Evolutionary conservation across 805 yeast genomes (phyloP).

Genomic region (Ogataea chonburiensis): DNA sequence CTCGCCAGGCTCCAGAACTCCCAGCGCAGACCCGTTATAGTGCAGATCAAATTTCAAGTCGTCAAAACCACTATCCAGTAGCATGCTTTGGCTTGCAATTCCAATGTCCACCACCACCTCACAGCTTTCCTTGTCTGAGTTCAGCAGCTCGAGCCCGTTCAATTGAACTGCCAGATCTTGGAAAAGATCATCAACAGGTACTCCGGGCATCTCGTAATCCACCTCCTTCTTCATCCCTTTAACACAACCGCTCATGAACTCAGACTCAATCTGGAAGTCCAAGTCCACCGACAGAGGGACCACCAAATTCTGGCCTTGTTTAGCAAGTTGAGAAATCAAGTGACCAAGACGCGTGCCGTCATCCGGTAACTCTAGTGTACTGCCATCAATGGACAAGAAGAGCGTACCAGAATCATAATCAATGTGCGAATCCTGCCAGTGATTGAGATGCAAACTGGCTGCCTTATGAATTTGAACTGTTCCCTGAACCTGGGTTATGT

Average conservation of each 20-base stretch:
- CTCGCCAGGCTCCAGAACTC: slow-evolving; percentile 28
- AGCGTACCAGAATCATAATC: slow-evolving; percentile 14
- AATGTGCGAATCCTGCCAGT: slow-evolving; percentile 22
- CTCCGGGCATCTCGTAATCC: slow-evolving; percentile 2
- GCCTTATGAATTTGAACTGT: background rate
- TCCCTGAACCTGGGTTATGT: slow-evolving; percentile 1
- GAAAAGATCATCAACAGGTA: slow-evolving; percentile 4
- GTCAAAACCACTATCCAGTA: slow-evolving; percentile 29
- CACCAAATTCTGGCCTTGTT: slow-evolving; percentile 9
- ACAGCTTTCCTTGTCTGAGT: slow-evolving; percentile 28
- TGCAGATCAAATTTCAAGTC: slow-evolving; percentile 18
- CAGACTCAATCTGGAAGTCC: slow-evolving; percentile 25
- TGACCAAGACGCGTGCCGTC: too few species aligned
- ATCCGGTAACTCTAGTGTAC: slow-evolving; percentile 9
- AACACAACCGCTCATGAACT: slow-evolving; percentile 23
- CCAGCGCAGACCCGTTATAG: slow-evolving; percentile 38
- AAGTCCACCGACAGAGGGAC: slow-evolving; percentile 10
- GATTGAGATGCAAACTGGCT: slow-evolving; percentile 8
- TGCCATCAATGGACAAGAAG: slow-evolving; percentile 8
- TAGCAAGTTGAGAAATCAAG: too few species aligned
- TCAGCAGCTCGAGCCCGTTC: slow-evolving; percentile 23
- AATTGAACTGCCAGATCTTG: slow-evolving; percentile 11
- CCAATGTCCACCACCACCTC: slow-evolving; percentile 33
- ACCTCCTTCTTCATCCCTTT: background rate
- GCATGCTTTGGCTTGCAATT: slow-evolving; percentile 33